Evolutionary conservation across 1,284 basidiomycete species (phyloP).

Genomic region (Fomitiporia mediterranea): DNA sequence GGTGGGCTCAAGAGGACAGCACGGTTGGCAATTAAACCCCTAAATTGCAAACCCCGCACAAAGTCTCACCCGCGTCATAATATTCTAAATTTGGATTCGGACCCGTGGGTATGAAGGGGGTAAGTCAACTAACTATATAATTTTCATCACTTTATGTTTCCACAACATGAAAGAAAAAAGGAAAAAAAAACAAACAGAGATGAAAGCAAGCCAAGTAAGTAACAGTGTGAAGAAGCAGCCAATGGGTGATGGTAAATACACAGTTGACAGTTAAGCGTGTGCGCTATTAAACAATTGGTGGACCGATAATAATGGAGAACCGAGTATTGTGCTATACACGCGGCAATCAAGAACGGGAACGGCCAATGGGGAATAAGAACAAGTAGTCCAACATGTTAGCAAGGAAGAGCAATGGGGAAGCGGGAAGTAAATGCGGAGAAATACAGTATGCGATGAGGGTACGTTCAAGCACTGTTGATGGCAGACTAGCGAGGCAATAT

Average conservation of each 20-base stretch:
- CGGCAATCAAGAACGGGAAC: constrained; percentile 18
- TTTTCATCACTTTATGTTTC: constrained; percentile 1
- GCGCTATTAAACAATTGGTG: constrained; percentile 20
- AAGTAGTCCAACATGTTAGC: constrained; percentile 13
- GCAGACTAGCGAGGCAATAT: constrained; percentile 17
- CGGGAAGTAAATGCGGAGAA: constrained; percentile 19
- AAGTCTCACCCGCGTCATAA: background rate
- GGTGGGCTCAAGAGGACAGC: too few species aligned
- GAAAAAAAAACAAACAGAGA: background rate
- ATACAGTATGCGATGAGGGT: constrained; percentile 18
- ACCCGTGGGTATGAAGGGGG: background rate
- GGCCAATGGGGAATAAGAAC: background rate
- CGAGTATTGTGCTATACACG: constrained; percentile 19
- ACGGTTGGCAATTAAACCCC: too few species aligned
- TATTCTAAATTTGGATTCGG: background rate
- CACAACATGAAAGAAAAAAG: constrained; percentile 16
- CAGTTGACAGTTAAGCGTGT: constrained; percentile 19
- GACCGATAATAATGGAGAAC: constrained; percentile 17
- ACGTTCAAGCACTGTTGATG: constrained; percentile 13
- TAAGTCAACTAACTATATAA: constrained; percentile 1
- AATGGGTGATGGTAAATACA: constrained; percentile 12
- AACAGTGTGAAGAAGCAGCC: background rate
- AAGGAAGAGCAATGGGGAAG: constrained; percentile 11
- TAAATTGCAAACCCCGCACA: too few species aligned
- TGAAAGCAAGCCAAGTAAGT: constrained; percentile 10